Evolutionary conservation across 176 grass and related monocot species (phyloP), one percentile per base, ranked within the genome.

Genomic region (Oryza glumipatula): DNA sequence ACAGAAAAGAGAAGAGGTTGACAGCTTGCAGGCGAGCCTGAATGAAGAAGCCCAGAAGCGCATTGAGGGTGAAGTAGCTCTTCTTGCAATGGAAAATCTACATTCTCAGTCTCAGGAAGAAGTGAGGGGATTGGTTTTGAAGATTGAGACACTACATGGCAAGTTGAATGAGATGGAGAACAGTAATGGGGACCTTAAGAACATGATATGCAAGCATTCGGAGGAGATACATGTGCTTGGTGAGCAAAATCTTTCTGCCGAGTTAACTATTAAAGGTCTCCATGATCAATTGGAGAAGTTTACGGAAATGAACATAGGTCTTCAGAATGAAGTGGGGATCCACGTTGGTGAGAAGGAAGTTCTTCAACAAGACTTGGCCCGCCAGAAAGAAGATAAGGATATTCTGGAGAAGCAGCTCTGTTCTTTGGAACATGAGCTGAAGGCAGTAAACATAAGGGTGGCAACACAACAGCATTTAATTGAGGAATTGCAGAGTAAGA

Each of bases 261-360:
- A 52, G 44, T 61, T 82, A 73, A 84, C 65, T 68, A 68, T 82
- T 54, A 88, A 46, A 83, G 67, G 80, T 36, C 73, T 88, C 54
- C 35, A 75, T 4, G 46, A 60, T 82, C 82, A 82, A 83, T 8
- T 92, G 52, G 68, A 72, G 79, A 78, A 61, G 38, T 89, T 92
- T 65, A 89, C 80, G 68, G 68, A 92, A 80, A 70, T 80, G 68
- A 92, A 87, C 68, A 64, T 32, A 51, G 80, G 72, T 72, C 68
- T 87, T n/a, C 79, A 89, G 71, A 83, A 65, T 41, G 87, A 92
- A 74, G 64, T 89, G 67, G 64, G n/a, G 26, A 23, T 92, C 65
- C 80, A 92, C 68, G 70, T 87, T 51, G 78, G 41, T 86, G 90
- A 92, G 66, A 92, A 81, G 69, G 75, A 86, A 72, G 63, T 70